These are phyloP conservation scores for Dacryopinax primogenitus DNA, from an alignment of 768 basidiomycete genomes.

Conservation along the genomic window DNA sequence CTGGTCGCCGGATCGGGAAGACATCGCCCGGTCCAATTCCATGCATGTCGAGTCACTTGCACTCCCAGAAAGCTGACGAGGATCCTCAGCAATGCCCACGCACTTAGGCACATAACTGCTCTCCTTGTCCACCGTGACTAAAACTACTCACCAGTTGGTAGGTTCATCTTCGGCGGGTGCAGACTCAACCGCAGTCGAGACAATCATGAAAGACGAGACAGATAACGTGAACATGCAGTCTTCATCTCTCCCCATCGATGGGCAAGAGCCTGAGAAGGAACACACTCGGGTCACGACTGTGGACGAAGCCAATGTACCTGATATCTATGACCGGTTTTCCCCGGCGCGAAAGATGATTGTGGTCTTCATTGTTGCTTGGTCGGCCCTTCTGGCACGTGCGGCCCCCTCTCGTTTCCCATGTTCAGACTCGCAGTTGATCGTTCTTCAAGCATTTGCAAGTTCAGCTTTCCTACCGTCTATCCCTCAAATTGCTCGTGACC, in stretches of 20 bases:
- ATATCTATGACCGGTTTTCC: background rate
- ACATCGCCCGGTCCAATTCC: too few relatives aligned
- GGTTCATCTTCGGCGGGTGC: too few relatives aligned
- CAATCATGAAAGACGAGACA: too few relatives aligned
- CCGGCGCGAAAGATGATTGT: background rate
- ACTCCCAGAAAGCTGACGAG: too few relatives aligned
- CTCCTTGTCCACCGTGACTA: too few relatives aligned
- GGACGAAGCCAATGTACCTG: background rate
- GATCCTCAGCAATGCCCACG: too few relatives aligned
- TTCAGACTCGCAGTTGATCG: background rate
- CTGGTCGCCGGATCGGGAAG: too few relatives aligned
- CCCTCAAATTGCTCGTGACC: background rate
- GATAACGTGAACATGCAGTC: too few relatives aligned
- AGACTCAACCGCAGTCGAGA: too few relatives aligned
- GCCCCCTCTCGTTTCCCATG: background rate
- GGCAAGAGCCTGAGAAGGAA: background rate
- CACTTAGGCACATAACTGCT: too few relatives aligned
- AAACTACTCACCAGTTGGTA: too few relatives aligned
- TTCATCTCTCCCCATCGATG: background rate
- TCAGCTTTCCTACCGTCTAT: background rate
- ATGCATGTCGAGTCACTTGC: too few relatives aligned
- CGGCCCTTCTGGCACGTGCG: background rate
- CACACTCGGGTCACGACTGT: background rate
- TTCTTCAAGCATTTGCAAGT: background rate
- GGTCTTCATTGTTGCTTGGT: background rate